Evolutionary conservation across 2,329 filamentous ascomycete genomes (phyloP).

Genomic region (Aureobasidium sp.): DNA sequence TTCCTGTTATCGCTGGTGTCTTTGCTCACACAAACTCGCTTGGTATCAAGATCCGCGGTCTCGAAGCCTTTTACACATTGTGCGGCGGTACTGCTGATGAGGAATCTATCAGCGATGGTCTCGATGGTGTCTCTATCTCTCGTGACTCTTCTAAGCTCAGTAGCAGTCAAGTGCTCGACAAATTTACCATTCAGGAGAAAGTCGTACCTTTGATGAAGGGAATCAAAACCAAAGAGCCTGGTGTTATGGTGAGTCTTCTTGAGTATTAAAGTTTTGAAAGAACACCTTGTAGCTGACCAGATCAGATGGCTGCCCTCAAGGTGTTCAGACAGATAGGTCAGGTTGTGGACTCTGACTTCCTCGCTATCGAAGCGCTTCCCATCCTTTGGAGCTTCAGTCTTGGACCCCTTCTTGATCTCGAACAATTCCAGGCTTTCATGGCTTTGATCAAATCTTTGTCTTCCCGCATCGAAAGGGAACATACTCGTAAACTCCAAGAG

Average conservation of each 20-base stretch:
- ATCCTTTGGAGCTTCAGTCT: slow-evolving; percentile 88
- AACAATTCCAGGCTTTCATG: slow-evolving; percentile 86
- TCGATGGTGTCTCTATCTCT: slow-evolving; percentile 60
- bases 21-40: slow-evolving; percentile 92
- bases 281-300: not conserved
- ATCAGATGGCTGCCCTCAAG: slow-evolving; percentile 68
- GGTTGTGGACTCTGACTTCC: slow-evolving; percentile 78
- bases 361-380: slow-evolving; percentile 84
- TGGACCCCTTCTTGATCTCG: slow-evolving; percentile 77
- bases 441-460: slow-evolving; percentile 75
- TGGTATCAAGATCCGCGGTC: slow-evolving; percentile 84
- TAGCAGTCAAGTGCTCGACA: slow-evolving; percentile 74
- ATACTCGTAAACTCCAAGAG: slow-evolving; percentile 81
- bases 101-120: slow-evolving; percentile 56
- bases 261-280: rapidly evolving
- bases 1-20: slow-evolving; percentile 81
- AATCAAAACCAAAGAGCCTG: slow-evolving; percentile 97
- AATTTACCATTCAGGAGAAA: slow-evolving; percentile 98
- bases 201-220: slow-evolving; percentile 82
- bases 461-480: slow-evolving; percentile 76
- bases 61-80: slow-evolving; percentile 83
- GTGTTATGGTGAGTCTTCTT: slow-evolving; percentile 62
- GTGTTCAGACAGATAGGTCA: slow-evolving; percentile 79
- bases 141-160: slow-evolving; percentile 42
- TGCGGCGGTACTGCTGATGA: slow-evolving; percentile 63